Base-by-base conservation (phyloP, 495 filamentous ascomycete species). In the Halenospora varia region DNA sequence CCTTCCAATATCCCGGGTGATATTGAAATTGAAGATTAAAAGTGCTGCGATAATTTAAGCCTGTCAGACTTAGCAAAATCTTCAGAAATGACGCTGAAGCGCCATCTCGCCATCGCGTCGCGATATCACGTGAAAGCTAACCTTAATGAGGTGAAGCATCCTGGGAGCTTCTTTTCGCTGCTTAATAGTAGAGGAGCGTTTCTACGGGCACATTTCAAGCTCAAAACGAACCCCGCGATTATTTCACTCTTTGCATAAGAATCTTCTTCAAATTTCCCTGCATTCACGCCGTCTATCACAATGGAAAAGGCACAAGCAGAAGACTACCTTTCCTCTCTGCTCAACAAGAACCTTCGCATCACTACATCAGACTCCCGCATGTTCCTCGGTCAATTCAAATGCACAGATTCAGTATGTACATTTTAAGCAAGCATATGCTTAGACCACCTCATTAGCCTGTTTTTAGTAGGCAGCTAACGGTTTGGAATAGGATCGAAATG, bases 301-400 rank as follows among this genome's bases (percentile, higher is more conserved):
- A 69, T 67, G 62, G 63, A 70, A 20, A 71, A 69, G 62, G 53
- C 62, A 39, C 69, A 75, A 53, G 66, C 74, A 44, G 60, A 65
- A 55, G 57, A 63, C 46, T 82, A 71, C 55, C 73, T 82, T 25
- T 62, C 59, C 19, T 77, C 78, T 25, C 77, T 88, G 55, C 70
- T 91, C 25, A 83, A 82, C 71, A 83, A 82, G 65, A 85, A 77
- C 48, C 72, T 98, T 40, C 87, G 92, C 58, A 75, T 97, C 51
- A 84, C 89, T 63, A 89, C 87, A 23, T 89, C 85, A 3, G 94
- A 97, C 69, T 79, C 75, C 23, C 88, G 94, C 42, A 87, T 96
- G 75, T 98, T 97, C 71, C 77, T 90, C 39, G 94, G 94, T 29
- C 75, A 82, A 56, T 88, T 98, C 73, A 97, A 93, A 71, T 97